Conservation (phyloP, 2,329 filamentous ascomycete genomes). For the Claviceps citrina region DNA sequence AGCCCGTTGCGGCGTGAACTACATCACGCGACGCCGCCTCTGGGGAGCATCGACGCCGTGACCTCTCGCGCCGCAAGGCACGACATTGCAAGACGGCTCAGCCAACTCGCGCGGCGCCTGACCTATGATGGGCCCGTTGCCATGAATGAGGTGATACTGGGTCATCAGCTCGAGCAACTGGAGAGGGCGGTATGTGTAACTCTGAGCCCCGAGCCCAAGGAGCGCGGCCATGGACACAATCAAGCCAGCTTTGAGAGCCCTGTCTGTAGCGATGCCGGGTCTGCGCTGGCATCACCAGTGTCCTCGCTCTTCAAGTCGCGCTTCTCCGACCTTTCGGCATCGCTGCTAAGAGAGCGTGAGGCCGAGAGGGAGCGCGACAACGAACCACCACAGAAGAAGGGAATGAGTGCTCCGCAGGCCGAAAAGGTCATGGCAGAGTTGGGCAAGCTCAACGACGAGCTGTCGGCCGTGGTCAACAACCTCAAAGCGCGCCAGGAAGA, state of each 20-base stretch:
- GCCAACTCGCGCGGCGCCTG: conserved; percentile 24
- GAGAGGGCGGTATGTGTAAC: conserved; percentile 16
- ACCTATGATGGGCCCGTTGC: conserved; percentile 17
- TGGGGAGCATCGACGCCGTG: conserved; percentile 3
- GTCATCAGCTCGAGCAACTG: conserved; percentile 23
- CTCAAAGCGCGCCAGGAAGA: conserved; percentile 43
- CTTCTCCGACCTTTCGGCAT: conserved; percentile 25
- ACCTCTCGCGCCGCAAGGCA: conserved; percentile 21
- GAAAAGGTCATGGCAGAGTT: conserved; percentile 22
- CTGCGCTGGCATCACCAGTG: conserved; percentile 20
- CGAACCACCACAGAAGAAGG: conserved; percentile 15
- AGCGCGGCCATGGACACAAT: conserved; percentile 8
- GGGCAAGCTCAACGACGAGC: conserved; percentile 30
- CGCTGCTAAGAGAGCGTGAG: conserved; percentile 17
- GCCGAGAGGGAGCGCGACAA: conserved; percentile 14
- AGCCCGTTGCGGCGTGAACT: conserved; percentile 18
- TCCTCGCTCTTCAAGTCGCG: conserved; percentile 23
- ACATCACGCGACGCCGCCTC: conserved; percentile 5
- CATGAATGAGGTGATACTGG: conserved; percentile 21
- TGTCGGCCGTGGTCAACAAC: conserved; percentile 33
- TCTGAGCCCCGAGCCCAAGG: conserved; percentile 7
- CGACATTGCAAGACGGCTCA: conserved; percentile 28
- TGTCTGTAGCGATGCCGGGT: conserved; percentile 14
- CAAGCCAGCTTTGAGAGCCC: conserved; percentile 14
- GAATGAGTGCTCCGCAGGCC: conserved; percentile 21